A percentile compares a stretch with the other conserved stretches of the same genome.
Evolutionary conservation across 257 asterid species (phyloP).

Genomic region (Solanum neorickii): DNA sequence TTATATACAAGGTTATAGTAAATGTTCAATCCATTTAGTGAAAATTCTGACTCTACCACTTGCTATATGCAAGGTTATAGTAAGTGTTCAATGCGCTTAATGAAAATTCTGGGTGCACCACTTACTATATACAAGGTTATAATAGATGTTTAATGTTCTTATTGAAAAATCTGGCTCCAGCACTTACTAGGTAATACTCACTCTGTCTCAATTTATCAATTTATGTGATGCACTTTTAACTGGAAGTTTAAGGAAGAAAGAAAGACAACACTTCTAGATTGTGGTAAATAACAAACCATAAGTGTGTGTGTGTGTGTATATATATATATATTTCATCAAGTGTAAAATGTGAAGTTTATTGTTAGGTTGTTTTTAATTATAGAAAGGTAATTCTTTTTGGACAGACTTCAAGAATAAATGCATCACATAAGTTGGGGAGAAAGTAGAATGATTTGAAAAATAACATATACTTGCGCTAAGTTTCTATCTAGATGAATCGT

Average conservation of each 20-base stretch:
- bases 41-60: not conserved
- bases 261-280: not conserved
- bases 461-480: not conserved
- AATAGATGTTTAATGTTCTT: not conserved
- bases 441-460: not conserved
- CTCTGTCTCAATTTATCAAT: not conserved
- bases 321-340: not conserved
- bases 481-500: not conserved
- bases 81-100: not conserved
- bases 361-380: not conserved
- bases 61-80: not conserved
- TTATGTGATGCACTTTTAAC: not conserved
- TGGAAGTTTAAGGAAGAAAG: not conserved
- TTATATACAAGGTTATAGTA: not conserved
- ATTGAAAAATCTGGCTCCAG: not conserved
- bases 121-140: not conserved
- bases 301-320: not conserved
- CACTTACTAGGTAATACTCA: not conserved
- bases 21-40: not conserved
- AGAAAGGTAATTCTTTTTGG: not conserved
- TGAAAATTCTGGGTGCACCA: not conserved
- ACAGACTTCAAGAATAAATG: not conserved
- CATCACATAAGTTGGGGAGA: not conserved
- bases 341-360: not conserved
- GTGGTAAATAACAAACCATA: not conserved